Base-by-base conservation (phyloP, 768 basidiomycete species). In the Boletus tylopilopsis region DNA sequence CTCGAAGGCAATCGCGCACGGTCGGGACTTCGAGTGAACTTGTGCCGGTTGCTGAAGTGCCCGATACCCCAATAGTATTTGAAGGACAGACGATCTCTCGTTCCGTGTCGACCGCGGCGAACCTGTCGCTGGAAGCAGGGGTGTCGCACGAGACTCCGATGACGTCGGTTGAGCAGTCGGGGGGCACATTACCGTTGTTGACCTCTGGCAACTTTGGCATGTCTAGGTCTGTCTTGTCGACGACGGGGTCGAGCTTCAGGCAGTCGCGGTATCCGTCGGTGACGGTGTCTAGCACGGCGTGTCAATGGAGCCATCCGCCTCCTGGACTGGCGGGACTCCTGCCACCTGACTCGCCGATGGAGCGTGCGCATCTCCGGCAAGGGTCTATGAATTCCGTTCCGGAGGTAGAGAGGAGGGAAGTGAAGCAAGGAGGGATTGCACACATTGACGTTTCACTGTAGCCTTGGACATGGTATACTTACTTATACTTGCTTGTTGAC, bases 191-290 rank as follows among this genome's bases (percentile, higher is more conserved):
- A 0, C 63, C 62, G 2, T 38, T 67, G 8, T 64, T 67, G n/a
- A 51, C 62, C 5, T 67, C 67, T 5, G 42, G 27, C 46, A 43
- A 56, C 35, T 67, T 67, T 49, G 67, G 65, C n/a, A 67, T 58
- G 10, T 8, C 45, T 11, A 47, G 50, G 8, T 68, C 64, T 10
- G 24, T 51, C 2, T 55, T 47, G 29, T 61, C 66, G 33, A 45
- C 32, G 7, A 19, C 27, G 47, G 53, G 48, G 10, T 56, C 61
- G 22, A 9, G 32, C 10, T 59, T 59, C 1, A 37, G 39, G 29
- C 7, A 49, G 2, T 66, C 65, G 5, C 64, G 67, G 8, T 67
- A 67, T 41, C 65, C 65, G 4, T 67, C 65, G 2, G 50, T 68
- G 7, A 48, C 62, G 16, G 2, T 45, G 3, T 66, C 65, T 10